Conservation (phyloP, 257 asterid genomes). For the Petunia secreta region DNA sequence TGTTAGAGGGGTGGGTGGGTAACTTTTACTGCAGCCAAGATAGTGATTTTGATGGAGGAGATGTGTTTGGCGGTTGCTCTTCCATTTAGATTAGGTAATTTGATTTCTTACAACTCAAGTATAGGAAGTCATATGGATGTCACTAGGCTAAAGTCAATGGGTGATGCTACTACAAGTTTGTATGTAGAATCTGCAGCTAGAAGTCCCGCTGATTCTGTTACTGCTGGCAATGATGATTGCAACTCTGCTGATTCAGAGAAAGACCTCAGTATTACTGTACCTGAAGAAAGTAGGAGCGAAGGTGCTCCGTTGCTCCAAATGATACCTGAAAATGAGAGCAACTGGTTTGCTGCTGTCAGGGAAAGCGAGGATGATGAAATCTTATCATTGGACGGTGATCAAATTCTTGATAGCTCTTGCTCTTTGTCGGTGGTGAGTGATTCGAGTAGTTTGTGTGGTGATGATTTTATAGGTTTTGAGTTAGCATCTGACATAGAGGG, state of each 20-base stretch:
- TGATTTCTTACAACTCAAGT: slow-evolving; percentile 39
- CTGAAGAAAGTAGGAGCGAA: slow-evolving; percentile 28
- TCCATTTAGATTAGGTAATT: slow-evolving; percentile 66
- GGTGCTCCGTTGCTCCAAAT: slow-evolving; percentile 31
- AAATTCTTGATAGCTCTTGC: slow-evolving; percentile 53
- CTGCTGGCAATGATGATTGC: slow-evolving; percentile 33
- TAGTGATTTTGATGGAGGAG: slow-evolving; percentile 61
- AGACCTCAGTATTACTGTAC: slow-evolving; percentile 33
- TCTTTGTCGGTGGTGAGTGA: slow-evolving; percentile 85
- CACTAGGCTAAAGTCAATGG: slow-evolving; percentile 48
- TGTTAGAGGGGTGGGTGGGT: slow-evolving; percentile 47
- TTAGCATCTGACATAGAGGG: slow-evolving; percentile 42
- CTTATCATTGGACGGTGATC: slow-evolving; percentile 61
- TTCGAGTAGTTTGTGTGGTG: slow-evolving; percentile 83
- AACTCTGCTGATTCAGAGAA: slow-evolving; percentile 28
- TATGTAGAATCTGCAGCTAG: slow-evolving; percentile 40
- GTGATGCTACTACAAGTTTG: slow-evolving; percentile 38
- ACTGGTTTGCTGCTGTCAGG: slow-evolving; percentile 45
- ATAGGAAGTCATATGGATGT: slow-evolving; percentile 47
- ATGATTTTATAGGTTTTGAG: slow-evolving; percentile 66
- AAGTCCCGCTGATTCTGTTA: slow-evolving; percentile 38
- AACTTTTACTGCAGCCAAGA: slow-evolving; percentile 41
- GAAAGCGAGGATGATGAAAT: slow-evolving; percentile 66
- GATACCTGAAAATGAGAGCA: slow-evolving; percentile 37
- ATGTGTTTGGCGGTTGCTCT: slow-evolving; percentile 51